phyloP scores from a whole-genome alignment of 192 early-diverging fungal genomes.

The Entomortierella beljakovae region DNA sequence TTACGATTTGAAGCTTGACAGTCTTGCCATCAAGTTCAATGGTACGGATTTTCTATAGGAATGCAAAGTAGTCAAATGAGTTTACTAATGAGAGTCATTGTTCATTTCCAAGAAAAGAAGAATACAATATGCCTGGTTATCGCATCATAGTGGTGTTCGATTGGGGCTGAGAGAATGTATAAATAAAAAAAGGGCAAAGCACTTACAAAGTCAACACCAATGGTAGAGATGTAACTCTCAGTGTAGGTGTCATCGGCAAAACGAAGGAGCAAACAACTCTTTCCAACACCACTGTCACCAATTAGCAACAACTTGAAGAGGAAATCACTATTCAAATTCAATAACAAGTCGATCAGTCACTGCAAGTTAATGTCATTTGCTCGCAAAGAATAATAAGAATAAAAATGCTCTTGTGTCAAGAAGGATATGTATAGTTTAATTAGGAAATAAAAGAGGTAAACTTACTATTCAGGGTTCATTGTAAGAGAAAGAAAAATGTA shows the following conservation, averaged over 20 bases:
- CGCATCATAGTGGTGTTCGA: too few relatives aligned
- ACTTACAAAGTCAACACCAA: slow-evolving; percentile 98
- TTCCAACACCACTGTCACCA: slow-evolving; percentile 98
- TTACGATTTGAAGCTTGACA: slow-evolving; percentile 96
- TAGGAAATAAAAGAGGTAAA: not conserved
- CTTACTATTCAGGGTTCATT: slow-evolving; percentile 64
- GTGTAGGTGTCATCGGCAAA: slow-evolving; percentile 99
- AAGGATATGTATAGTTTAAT: too few relatives aligned
- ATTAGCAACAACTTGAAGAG: slow-evolving; percentile 99
- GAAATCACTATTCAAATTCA: slow-evolving; percentile 80
- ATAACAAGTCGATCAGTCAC: too few relatives aligned
- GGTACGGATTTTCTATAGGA: slow-evolving; percentile 93
- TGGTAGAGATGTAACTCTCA: slow-evolving; percentile 98
- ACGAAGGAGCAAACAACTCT: slow-evolving; percentile 96
- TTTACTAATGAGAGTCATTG: too few relatives aligned
- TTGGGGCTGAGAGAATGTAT: too few relatives aligned
- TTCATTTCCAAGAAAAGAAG: too few relatives aligned
- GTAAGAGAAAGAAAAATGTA: not conserved
- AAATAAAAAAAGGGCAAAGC: not conserved
- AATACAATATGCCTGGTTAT: too few relatives aligned
- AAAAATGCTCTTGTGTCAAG: too few relatives aligned
- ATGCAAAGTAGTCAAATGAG: not conserved
- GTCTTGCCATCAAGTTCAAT: slow-evolving; percentile 99
- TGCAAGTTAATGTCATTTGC: too few relatives aligned
- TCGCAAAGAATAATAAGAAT: not conserved